Base-by-base conservation (phyloP, 768 basidiomycete species). In the Russula sp. region DNA sequence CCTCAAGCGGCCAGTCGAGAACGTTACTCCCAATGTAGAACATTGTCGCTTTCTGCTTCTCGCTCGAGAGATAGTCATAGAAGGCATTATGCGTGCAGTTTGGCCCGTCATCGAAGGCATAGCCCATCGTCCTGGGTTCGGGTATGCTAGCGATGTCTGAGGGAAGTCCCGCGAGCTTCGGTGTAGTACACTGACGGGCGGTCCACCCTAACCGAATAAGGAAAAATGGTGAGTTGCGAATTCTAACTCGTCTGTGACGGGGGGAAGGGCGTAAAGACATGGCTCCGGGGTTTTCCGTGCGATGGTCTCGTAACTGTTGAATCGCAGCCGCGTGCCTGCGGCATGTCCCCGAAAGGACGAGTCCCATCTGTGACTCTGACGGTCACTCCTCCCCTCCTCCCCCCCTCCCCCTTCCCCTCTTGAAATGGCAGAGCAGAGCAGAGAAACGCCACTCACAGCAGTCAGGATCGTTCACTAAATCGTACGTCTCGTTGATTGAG, bases 21-120 rank as follows among this genome's bases (percentile, higher is more conserved):
- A 84, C 79, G 57, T 83, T 86, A 57, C 81, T 83, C 5, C 85
- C 85, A 54, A 87, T 83, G 64, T 76, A 85, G 69, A 81, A 87
- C 82, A 87, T 81, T 2, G 83, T 84, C 6, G 85, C 84, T 79
- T 80, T 83, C 74, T 87, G 85, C 32, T 84, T 77, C 66, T 86
- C 75, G 10, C 75, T 71, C 3, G 69, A 54, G 34, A 87, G 76
- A 65, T 72, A 87, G 64, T 85, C 77, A 51, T 87, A 87, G 64
- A 86, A 87, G 2, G 75, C 77, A 60, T 86, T 86, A 64, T 87
- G 85, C 4, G 82, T 80, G 69, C 85, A 87, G 68, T 84, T 84
- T 1, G 85, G 85, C 1, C 85, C 85, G 64, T 87, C 85, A 63
- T 87, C 85, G 63, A 86, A 86, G 3, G 79, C 83, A 52, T 82